Conservation (phyloP, 129 eudicot genomes). For the Flaveria bidentis region DNA sequence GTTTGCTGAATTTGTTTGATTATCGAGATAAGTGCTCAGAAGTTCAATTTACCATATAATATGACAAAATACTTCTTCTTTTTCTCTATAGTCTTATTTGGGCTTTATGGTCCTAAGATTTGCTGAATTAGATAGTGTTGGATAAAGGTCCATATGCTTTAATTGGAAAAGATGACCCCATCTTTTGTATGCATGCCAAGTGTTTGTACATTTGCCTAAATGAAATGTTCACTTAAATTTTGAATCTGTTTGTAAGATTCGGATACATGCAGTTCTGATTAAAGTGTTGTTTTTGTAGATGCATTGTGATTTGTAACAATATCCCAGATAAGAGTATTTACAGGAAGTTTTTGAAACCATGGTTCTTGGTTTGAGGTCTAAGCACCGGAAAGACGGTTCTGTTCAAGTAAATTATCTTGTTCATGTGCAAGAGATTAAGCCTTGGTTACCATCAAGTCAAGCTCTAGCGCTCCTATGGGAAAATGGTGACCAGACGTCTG, state of each 20-base stretch:
- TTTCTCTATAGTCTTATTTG: not conserved
- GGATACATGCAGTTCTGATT: slow-evolving; percentile 36
- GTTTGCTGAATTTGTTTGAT: slow-evolving; percentile 10
- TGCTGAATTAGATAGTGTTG: slow-evolving; percentile 15
- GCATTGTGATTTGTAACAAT: slow-evolving; percentile 31
- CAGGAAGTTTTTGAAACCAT: slow-evolving; percentile 36
- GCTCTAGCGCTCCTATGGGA: slow-evolving; percentile 79
- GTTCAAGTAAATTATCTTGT: slow-evolving; percentile 75
- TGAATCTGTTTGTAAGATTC: slow-evolving; percentile 32
- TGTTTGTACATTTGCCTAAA: slow-evolving; percentile 58
- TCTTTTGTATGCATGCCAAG: slow-evolving; percentile 23
- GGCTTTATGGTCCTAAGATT: not conserved
- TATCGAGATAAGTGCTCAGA: slow-evolving; percentile 9
- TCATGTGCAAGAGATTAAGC: slow-evolving; percentile 65
- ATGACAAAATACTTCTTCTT: slow-evolving; percentile 8
- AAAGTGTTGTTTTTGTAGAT: slow-evolving; percentile 23
- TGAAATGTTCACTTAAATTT: slow-evolving; percentile 51
- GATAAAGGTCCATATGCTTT: slow-evolving; percentile 22
- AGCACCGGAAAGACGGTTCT: slow-evolving; percentile 63
- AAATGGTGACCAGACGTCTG: slow-evolving; percentile 71
- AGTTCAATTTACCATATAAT: slow-evolving; percentile 14
- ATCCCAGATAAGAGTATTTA: slow-evolving; percentile 10
- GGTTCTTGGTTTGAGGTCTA: slow-evolving; percentile 88
- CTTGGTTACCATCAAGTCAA: slow-evolving; percentile 87
- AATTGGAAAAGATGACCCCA: not conserved